Evolutionary conservation across 805 yeast species (phyloP).

Genomic region (Metschnikowia cubensis): DNA sequence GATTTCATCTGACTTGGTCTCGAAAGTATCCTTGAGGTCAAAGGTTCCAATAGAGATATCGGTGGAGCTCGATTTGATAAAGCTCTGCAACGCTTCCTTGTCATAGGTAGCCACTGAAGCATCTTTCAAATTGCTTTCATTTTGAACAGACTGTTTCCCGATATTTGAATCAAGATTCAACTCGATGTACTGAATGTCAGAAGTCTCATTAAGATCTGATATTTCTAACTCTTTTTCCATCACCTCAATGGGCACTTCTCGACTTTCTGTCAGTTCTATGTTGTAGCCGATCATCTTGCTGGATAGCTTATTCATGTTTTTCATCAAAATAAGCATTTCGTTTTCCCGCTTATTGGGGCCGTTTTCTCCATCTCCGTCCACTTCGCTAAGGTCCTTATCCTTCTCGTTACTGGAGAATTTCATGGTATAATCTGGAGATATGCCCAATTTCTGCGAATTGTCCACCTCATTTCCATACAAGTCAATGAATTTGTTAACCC

Average conservation of each 20-base stretch:
- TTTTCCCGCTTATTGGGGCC: constrained; percentile 29
- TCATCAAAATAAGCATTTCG: constrained; percentile 71
- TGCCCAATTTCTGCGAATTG: constrained; percentile 71
- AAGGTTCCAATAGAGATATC: constrained; percentile 16
- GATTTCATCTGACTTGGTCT: constrained; percentile 29
- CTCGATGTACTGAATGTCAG: constrained; percentile 50
- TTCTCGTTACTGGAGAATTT: constrained; percentile 48
- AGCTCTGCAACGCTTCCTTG: constrained; percentile 1
- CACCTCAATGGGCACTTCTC: constrained; percentile 27
- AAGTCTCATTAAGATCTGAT: constrained; percentile 48
- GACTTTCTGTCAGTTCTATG: constrained; percentile 18
- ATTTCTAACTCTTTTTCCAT: constrained; percentile 45
- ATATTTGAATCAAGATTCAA: constrained; percentile 33
- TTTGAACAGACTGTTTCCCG: constrained; percentile 17
- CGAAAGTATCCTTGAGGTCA: constrained; percentile 29
- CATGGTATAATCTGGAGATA: constrained; percentile 89
- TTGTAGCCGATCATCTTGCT: constrained; percentile 62
- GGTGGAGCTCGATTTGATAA: constrained; percentile 17
- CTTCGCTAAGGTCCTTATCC: constrained; percentile 4
- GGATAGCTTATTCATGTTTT: constrained; percentile 85
- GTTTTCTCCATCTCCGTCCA: constrained; percentile 8
- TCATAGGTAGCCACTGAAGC: constrained; percentile 6
- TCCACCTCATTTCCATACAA: constrained; percentile 78
- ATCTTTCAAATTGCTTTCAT: constrained; percentile 8
- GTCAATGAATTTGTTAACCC: constrained; percentile 70